These are phyloP conservation scores for Monosporascus cannonballus DNA, from an alignment of 2,329 filamentous ascomycete genomes.

Conservation along the genomic window DNA sequence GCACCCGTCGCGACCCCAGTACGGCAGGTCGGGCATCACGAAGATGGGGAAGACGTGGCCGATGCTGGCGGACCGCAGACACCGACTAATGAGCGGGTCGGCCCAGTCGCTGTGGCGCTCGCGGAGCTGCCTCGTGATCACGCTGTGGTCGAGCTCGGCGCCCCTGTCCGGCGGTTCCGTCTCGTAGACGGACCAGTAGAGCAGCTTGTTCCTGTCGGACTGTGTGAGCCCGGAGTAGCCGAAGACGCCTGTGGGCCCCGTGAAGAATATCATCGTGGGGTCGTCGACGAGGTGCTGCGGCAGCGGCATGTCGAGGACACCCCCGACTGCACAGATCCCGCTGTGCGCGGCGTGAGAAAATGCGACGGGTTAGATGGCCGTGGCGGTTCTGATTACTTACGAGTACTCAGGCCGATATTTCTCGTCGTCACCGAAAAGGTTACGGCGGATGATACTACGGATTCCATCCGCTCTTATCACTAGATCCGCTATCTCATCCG, in stretches of 20 bases:
- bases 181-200: constrained; percentile 10
- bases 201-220: constrained; percentile 5
- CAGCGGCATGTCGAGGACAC: constrained; percentile 7
- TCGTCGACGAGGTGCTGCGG: constrained; percentile 5
- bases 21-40: constrained; percentile 38
- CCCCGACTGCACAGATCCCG: constrained; percentile 6
- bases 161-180: constrained; percentile 5
- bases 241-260: constrained; percentile 7
- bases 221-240: constrained; percentile 9
- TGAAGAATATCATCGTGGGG: constrained; percentile 7
- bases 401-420: constrained; percentile 5
- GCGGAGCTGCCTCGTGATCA: constrained; percentile 25
- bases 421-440: constrained; percentile 7
- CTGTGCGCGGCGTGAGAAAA: constrained; percentile 2
- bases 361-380: neutral
- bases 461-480: constrained; percentile 9
- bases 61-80: constrained; percentile 22
- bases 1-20: constrained; percentile 39
- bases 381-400: neutral
- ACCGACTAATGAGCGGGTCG: constrained; percentile 33
- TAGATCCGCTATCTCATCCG: constrained; percentile 7
- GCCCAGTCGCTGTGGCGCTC: constrained; percentile 37
- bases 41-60: constrained; percentile 42
- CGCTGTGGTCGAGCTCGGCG: constrained; percentile 3
- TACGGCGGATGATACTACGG: constrained; percentile 6